A percentile compares a stretch with the other conserved stretches of the same genome.
These are phyloP conservation scores for Thamnidium elegans DNA, from an alignment of 192 early-diverging fungal genomes.

Conservation along the genomic window DNA sequence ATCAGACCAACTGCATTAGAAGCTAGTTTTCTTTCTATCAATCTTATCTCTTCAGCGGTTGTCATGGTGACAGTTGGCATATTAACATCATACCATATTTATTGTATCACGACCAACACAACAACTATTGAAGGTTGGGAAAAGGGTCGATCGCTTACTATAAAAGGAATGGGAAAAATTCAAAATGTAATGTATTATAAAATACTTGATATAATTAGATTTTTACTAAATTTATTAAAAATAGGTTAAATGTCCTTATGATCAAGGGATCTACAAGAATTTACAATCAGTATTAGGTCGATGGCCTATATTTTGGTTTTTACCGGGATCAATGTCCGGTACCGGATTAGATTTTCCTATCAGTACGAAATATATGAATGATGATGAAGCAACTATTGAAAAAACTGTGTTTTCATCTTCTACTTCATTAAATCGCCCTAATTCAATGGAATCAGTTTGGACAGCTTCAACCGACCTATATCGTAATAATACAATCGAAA, in stretches of 20 bases:
- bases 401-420: neutral
- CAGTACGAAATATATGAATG: slow-evolving; percentile 18
- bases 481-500: neutral
- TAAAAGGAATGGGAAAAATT: slow-evolving; percentile 62
- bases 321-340: slow-evolving; percentile 62
- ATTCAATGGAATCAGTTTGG: neutral
- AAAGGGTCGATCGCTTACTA: slow-evolving; percentile 61
- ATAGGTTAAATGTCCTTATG: slow-evolving; percentile 74
- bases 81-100: slow-evolving; percentile 69
- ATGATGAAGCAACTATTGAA: slow-evolving; percentile 4
- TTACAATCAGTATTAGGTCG: slow-evolving; percentile 70
- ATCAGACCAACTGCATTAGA: slow-evolving; percentile 36
- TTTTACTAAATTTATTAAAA: neutral
- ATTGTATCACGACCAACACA: slow-evolving; percentile 64
- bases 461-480: neutral
- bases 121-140: slow-evolving; percentile 87
- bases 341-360: slow-evolving; percentile 70
- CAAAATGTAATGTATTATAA: slow-evolving; percentile 36
- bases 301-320: slow-evolving; percentile 68
- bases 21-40: slow-evolving; percentile 68
- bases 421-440: neutral
- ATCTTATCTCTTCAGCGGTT: slow-evolving; percentile 65
- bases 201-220: neutral
- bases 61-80: slow-evolving; percentile 70
- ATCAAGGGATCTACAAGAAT: slow-evolving; percentile 75